Base-by-base conservation (phyloP, 2,329 filamentous ascomycete genomes). In the Colletotrichum magnum region DNA sequence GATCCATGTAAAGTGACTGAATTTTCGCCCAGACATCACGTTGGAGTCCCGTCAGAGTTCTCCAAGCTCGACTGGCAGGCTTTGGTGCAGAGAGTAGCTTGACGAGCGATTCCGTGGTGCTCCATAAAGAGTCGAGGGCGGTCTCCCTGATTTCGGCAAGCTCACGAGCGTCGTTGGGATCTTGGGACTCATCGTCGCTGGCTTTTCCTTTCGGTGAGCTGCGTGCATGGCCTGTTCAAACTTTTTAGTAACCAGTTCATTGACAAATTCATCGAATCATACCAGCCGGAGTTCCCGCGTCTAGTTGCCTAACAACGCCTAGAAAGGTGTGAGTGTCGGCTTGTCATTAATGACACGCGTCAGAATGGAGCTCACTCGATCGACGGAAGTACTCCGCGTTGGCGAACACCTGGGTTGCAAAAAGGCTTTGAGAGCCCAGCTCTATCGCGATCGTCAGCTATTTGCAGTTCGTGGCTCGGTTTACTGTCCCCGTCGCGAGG, bases 101-200 rank as follows among this genome's bases (percentile, higher is more conserved):
- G 64, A 79, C 73, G 36, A 81, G 64, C 6, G 74, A 74, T 15
- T 74, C 70, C 0, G 79, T 69, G 36, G 75, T 73, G 18, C 72
- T 71, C 58, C 70, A 71, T 9, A 81, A 72, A 39, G 78, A 73
- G 5, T 74, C 66, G 21, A 80, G 59, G 18, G 73, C 74, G 24
- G 32, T 52, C 51, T 69, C 50, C 43, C 48, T 64, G 6, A 58
- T 58, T n/a, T 58, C 66, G 16, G 56, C 64, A 9, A 56, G n/a
- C 26, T 65, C 65, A 12, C 18, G 28, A 51, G 26, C 28, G 15
- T 64, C 28, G 47, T 7, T 21, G 36, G 57, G 61, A n/a, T 56
- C 51, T 18, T 71, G 65, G 16, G 48, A 36, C 9, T 54, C 54
- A 10, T 60, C 59, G n/a, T 61, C 58, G 48, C 13, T 43, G 28